Conservation (phyloP, 805 yeast species). For the Candida caryicola region DNA sequence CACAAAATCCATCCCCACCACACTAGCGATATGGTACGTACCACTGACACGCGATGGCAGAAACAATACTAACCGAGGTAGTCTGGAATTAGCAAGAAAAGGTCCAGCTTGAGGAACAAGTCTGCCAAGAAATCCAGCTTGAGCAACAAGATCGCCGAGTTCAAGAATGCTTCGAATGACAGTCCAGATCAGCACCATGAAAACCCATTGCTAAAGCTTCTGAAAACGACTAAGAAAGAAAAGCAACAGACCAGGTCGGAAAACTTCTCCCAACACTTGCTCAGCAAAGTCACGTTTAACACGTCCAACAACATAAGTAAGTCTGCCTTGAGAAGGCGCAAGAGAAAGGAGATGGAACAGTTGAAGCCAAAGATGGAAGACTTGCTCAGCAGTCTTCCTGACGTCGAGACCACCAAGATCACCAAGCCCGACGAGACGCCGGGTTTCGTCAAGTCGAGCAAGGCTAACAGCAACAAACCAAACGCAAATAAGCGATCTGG, state of each 20-base stretch:
- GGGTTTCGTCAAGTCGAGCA: constrained; percentile 21
- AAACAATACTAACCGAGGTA: constrained; percentile 9
- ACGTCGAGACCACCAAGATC: constrained; percentile 19
- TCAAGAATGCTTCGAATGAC: constrained; percentile 17
- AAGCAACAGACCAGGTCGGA: constrained; percentile 43
- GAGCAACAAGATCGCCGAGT: constrained; percentile 26
- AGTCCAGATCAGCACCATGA: constrained; percentile 19
- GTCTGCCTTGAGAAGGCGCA: constrained; percentile 61
- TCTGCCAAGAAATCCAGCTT: constrained; percentile 21
- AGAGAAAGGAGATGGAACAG: constrained; percentile 57
- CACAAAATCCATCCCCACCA: too few species aligned
- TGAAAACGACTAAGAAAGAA: constrained; percentile 52
- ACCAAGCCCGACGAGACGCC: constrained; percentile 4
- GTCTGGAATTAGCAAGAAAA: constrained; percentile 33
- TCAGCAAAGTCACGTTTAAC: constrained; percentile 27
- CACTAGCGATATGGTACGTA: constrained; percentile 7
- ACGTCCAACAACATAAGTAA: constrained; percentile 55
- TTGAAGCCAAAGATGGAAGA: constrained; percentile 68
- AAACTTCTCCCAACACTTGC: constrained; percentile 31
- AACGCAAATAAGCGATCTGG: constrained; percentile 44
- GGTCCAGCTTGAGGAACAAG: constrained; percentile 34
- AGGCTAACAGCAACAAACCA: constrained; percentile 42
- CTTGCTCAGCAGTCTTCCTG: constrained; percentile 51
- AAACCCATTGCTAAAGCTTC: constrained; percentile 52
- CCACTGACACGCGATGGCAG: background rate